Evolutionary conservation across 129 eudicot species (phyloP).

Genomic region (Tanacetum coccineum): DNA sequence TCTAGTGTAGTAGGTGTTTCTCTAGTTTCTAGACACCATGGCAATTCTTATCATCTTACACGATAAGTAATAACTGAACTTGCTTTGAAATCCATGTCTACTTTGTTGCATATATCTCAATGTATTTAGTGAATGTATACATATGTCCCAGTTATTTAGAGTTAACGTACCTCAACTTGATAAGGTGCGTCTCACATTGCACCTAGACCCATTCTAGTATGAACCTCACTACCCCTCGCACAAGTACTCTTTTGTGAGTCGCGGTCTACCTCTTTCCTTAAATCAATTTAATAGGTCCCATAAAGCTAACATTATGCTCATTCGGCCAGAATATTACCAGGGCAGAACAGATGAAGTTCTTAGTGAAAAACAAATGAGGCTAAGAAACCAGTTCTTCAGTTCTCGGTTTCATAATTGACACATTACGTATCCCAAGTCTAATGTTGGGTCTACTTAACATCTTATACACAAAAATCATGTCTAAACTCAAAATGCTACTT

Average conservation of each 20-base stretch:
- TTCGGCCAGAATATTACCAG: neutral
- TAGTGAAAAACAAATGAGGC: neutral
- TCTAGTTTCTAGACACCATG: no score
- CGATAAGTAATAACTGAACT: neutral
- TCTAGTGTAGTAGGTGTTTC: no score
- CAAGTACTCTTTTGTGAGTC: no score
- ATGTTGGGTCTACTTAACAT: no score
- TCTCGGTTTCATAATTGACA: neutral
- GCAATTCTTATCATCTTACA: no score
- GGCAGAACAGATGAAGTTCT: constrained; percentile 10
- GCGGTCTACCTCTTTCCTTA: no score
- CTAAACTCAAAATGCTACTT: no score
- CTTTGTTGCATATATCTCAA: neutral
- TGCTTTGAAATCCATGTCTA: neutral
- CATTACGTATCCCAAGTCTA: neutral
- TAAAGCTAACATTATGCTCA: constrained; percentile 1
- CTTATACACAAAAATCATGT: no score
- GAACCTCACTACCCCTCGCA: no score
- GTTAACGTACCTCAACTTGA: constrained; percentile 3
- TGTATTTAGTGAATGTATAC: neutral
- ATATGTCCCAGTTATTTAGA: neutral
- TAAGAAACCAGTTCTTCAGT: constrained; percentile 12
- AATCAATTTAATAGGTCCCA: no score
- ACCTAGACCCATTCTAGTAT: no score
- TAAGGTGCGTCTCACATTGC: no score